Percentiles rank a stretch among this genome's conserved stretches.
phyloP scores from a whole-genome alignment of 352 stramenopile species.

The Elongisporangium prolatum region DNA sequence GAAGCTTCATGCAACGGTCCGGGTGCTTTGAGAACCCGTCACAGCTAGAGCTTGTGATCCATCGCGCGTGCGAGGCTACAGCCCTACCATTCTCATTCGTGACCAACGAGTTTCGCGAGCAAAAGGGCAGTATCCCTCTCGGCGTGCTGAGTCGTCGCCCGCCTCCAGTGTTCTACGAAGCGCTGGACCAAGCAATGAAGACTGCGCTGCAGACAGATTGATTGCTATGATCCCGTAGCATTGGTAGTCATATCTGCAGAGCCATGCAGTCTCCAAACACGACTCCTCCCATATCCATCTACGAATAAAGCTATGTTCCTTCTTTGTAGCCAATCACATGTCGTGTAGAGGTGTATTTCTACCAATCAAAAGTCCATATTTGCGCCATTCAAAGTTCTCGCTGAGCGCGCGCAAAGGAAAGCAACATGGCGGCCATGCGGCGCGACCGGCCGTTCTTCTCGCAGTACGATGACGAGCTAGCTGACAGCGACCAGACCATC shows the following conservation, averaged over 20 bases:
- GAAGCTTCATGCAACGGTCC: constrained; percentile 57
- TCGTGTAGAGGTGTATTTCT: background rate
- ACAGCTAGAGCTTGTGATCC: constrained; percentile 39
- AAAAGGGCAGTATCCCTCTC: constrained; percentile 41
- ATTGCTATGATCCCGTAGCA: background rate
- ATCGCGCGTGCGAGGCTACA: constrained; percentile 31
- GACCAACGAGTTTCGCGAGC: constrained; percentile 50
- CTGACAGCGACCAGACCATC: constrained; percentile 72
- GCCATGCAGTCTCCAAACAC: background rate
- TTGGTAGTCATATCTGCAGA: background rate
- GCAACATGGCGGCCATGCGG: background rate
- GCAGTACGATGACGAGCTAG: constrained; percentile 48
- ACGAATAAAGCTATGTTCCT: background rate
- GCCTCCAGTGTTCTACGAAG: constrained; percentile 52
- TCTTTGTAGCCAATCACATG: background rate
- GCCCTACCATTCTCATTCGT: constrained; percentile 55
- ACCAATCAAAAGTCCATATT: background rate
- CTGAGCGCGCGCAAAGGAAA: background rate
- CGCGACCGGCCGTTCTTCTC: constrained; percentile 26
- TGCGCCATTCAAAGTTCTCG: background rate
- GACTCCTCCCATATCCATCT: background rate
- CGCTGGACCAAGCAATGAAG: constrained; percentile 29
- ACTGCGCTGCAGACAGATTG: constrained; percentile 2
- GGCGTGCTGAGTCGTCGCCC: constrained; percentile 67
- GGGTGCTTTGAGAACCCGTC: constrained; percentile 70